These are phyloP conservation scores for Hyphopichia pseudoburtonii DNA, from an alignment of 1,139 yeast genomes.

Conservation along the genomic window DNA sequence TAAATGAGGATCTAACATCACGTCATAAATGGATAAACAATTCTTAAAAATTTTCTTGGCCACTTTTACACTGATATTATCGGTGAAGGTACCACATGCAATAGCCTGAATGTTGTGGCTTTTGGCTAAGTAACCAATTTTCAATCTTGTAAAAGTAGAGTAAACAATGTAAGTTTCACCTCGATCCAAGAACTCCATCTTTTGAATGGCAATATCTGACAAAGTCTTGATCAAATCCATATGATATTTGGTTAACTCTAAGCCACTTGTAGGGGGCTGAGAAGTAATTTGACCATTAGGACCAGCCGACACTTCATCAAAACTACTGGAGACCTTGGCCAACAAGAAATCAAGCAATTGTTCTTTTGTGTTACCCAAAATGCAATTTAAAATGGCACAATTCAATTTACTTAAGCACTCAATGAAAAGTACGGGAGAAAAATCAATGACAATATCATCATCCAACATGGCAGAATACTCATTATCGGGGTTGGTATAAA, in stretches of 20 bases:
- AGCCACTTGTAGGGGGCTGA: slow-evolving; percentile 10
- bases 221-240: slow-evolving; percentile 31
- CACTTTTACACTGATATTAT: slow-evolving; percentile 33
- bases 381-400: slow-evolving; percentile 31
- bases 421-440: slow-evolving; percentile 46
- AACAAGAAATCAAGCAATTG: slow-evolving; percentile 34
- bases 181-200: slow-evolving; percentile 43
- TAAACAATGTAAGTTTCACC: slow-evolving; percentile 48
- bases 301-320: slow-evolving; percentile 10
- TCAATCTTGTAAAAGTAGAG: slow-evolving; percentile 39
- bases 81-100: slow-evolving; percentile 45
- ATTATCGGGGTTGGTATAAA: slow-evolving; percentile 20
- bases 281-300: slow-evolving; percentile 6
- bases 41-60: slow-evolving; percentile 37
- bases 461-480: slow-evolving; percentile 28
- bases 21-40: slow-evolving; percentile 40
- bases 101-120: slow-evolving; percentile 40
- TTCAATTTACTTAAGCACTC: slow-evolving; percentile 43
- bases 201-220: slow-evolving; percentile 36
- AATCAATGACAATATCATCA: slow-evolving; percentile 29
- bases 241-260: slow-evolving; percentile 24
- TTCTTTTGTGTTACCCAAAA: slow-evolving; percentile 23
- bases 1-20: slow-evolving; percentile 45
- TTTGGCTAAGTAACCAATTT: slow-evolving; percentile 43
- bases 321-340: slow-evolving; percentile 22